Evolutionary conservation across 352 stramenopile species (phyloP), one percentile per base, ranked within the genome.

Genomic region (Phytophthora fragariae): DNA sequence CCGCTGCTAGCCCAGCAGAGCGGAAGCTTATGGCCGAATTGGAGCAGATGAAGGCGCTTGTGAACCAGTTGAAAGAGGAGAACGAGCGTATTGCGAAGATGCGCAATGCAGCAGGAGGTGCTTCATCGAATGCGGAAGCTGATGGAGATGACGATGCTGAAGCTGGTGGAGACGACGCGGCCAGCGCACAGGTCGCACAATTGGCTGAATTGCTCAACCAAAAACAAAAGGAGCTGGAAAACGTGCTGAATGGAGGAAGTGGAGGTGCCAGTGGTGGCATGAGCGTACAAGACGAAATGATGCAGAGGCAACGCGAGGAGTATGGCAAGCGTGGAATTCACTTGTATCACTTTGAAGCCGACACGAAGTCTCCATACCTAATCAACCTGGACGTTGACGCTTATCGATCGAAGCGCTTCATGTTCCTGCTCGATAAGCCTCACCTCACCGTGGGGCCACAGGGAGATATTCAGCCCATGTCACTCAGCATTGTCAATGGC

Each of bases 371-470:
- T 27, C 93, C 93, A 19, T 97, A 98, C 72, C 85, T 98, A 10
- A 93, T 98, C 68, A 98, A 98, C 71, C 66, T 98, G 35, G 95
- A 98, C 67, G 94, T 98, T 46, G 95, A 98, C 63, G 92, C 91
- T 19, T 98, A 98, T 72, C 88, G 95, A 12, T 95, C 91, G 24
- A 88, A 94, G 69, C 92, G 95, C 27, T 98, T 98, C 70, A 95
- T 98, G 88, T 98, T 98, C 70, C 62, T 98, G 15, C 73, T 98
- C 50, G 73, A 90, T 27, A 86, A 92, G 27, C 69, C 73, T 17
- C 70, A 75, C 19, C 83, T 83, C 37, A 85, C 76, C 11, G 80
- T 92, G 29, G 85, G 83, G n/a, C 57, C 85, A 9, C 85, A 91
- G n/a, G 92, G 91, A 17, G 93, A 98, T 67, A 98, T 98, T 79